A percentile compares a stretch with the other conserved stretches of the same genome.
Conservation (phyloP, 208 protist species). For the Trichomonas gallinae region DNA sequence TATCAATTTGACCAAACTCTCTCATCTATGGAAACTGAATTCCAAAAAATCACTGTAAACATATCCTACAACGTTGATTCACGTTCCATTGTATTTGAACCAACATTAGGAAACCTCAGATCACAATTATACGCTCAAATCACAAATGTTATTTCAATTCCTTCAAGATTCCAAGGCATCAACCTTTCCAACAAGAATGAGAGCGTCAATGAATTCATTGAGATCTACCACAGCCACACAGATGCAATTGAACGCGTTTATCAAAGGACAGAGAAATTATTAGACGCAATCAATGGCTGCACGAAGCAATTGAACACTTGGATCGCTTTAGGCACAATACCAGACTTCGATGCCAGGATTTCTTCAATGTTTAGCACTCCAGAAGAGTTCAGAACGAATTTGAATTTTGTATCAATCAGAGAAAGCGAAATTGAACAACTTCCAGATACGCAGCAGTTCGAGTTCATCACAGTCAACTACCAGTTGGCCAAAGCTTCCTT, state of each 20-base stretch:
- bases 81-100: background rate
- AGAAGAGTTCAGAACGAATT: background rate
- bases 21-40: background rate
- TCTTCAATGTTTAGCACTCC: background rate
- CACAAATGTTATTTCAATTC: background rate
- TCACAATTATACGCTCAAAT: background rate
- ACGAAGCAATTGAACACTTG: background rate
- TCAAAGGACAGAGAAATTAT: background rate
- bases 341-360: background rate
- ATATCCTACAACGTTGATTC: background rate
- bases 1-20: constrained; percentile 19
- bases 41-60: background rate
- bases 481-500: background rate
- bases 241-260: background rate
- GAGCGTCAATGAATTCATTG: background rate
- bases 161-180: background rate
- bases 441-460: background rate
- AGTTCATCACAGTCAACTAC: background rate
- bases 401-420: background rate
- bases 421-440: background rate
- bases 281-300: background rate
- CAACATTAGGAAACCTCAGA: background rate
- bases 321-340: background rate
- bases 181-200: background rate
- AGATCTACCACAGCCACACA: background rate